Conservation (phyloP, 768 basidiomycete species). For the Holtermanniella nyarrowii region DNA sequence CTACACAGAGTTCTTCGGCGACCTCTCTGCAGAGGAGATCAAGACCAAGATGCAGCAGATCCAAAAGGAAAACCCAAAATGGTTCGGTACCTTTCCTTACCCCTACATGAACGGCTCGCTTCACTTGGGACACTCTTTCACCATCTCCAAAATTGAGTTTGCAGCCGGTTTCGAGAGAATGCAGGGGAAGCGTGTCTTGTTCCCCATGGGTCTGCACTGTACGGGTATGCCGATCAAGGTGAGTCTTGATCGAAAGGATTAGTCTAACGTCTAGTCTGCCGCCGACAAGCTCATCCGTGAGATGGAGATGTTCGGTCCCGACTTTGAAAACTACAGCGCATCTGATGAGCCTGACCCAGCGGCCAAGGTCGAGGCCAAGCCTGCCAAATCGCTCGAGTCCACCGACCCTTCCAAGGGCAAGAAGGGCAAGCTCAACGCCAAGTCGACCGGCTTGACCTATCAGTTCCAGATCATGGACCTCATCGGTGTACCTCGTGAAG, state of each 20-base stretch:
- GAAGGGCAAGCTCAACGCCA: slow-evolving; percentile 88
- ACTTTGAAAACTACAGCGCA: slow-evolving; percentile 63
- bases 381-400: slow-evolving; percentile 34
- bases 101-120: slow-evolving; percentile 98
- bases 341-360: slow-evolving; percentile 41
- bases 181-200: slow-evolving; percentile 85
- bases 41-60: slow-evolving; percentile 47
- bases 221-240: slow-evolving; percentile 99
- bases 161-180: slow-evolving; percentile 88
- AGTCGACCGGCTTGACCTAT: slow-evolving; percentile 85
- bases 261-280: slow-evolving; percentile 55
- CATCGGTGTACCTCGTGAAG: slow-evolving; percentile 71
- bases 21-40: slow-evolving; percentile 47
- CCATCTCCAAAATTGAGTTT: slow-evolving; percentile 96
- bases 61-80: slow-evolving; percentile 74
- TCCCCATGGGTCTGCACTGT: slow-evolving; percentile 96
- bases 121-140: slow-evolving; percentile 95
- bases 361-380: slow-evolving; percentile 40
- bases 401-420: slow-evolving; percentile 58
- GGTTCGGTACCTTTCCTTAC: slow-evolving; percentile 93
- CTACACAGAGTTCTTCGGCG: slow-evolving; percentile 44
- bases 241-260: slow-evolving; percentile 29
- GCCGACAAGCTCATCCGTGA: slow-evolving; percentile 95
- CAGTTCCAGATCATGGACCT: slow-evolving; percentile 99
- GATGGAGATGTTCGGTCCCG: slow-evolving; percentile 84